Evolutionary conservation across 495 filamentous ascomycete genomes (phyloP), one percentile per base, ranked within the genome.

Genomic region (Penicillium simplicissimum): DNA sequence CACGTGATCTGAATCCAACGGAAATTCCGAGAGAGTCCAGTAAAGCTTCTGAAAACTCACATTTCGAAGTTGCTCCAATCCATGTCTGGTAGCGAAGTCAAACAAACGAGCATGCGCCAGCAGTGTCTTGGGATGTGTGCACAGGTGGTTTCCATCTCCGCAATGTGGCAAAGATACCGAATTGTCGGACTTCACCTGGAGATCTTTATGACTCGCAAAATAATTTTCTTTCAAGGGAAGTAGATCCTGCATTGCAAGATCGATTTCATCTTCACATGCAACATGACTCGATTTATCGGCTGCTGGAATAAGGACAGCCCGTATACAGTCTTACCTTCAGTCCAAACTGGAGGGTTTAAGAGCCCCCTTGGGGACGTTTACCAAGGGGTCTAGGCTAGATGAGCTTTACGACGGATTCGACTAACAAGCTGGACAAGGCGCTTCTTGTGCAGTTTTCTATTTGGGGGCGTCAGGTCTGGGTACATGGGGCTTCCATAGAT

Each of bases 61-160:
- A 52, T 52, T 34, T 52, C 17, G 4, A 52, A 52, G 49, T 52
- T 7, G 49, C 11, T 52, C 14, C 49, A 52, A 52, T 33, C 23
- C 49, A 52, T 52, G 49, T 34, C 19, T 13, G 34, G 49, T 35
- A 52, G 49, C 49, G 49, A 52, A 52, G 49, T 15, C 49, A 52
- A 34, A 52, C 49, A 52, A 52, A 52, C 49, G 49, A 56, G 53
- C 53, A 56, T 56, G 35, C n/a, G 43, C 36, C 7, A 56, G 53
- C 9, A 56, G 53, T 56, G 53, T 56, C 35, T 42, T 42, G 53
- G 53, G 53, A 56, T 56, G 53, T 42, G 21, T 56, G 53, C 53
- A 56, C 53, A 56, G 35, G 53, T 56, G 19, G 53, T 43, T 42
- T 21, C 53, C 53, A 56, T 56, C 53, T 56, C 53, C 53, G 40